phyloP scores from a whole-genome alignment of 2,329 filamentous ascomycete species.

The Colletotrichum truncatum region DNA sequence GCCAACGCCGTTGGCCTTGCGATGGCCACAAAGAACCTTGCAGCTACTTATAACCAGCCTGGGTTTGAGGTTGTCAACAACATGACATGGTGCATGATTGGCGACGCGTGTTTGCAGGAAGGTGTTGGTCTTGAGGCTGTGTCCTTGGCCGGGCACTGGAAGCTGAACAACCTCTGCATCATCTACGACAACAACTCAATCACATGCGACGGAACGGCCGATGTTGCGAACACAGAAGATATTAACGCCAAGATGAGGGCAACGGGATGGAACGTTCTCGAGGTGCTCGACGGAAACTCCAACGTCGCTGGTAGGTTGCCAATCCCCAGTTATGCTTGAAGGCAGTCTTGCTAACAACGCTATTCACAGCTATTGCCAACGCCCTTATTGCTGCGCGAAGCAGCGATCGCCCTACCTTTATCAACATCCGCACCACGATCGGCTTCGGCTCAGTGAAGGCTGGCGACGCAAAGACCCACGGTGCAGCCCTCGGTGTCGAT shows the following conservation, averaged over 20 bases:
- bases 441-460: slow-evolving; percentile 59
- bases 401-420: slow-evolving; percentile 61
- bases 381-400: slow-evolving; percentile 55
- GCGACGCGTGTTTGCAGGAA: slow-evolving; percentile 67
- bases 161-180: slow-evolving; percentile 63
- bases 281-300: slow-evolving; percentile 61
- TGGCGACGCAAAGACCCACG: slow-evolving; percentile 64
- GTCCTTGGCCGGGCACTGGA: slow-evolving; percentile 63
- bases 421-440: slow-evolving; percentile 66
- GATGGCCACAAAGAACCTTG: slow-evolving; percentile 65
- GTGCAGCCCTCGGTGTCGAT: slow-evolving; percentile 63
- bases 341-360: no score
- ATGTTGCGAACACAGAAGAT: slow-evolving; percentile 62
- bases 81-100: slow-evolving; percentile 65
- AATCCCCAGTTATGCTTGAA: no score
- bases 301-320: no score
- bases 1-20: slow-evolving; percentile 68
- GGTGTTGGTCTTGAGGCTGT: slow-evolving; percentile 67
- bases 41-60: slow-evolving; percentile 61
- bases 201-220: slow-evolving; percentile 66
- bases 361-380: slow-evolving; percentile 49
- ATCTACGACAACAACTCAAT: slow-evolving; percentile 71
- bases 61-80: slow-evolving; percentile 58
- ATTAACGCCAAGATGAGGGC: slow-evolving; percentile 67
- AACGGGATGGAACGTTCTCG: slow-evolving; percentile 64